Evolutionary conservation across 2,329 filamentous ascomycete genomes (phyloP), one percentile per base, ranked within the genome.

Genomic region (Fusarium sp.): DNA sequence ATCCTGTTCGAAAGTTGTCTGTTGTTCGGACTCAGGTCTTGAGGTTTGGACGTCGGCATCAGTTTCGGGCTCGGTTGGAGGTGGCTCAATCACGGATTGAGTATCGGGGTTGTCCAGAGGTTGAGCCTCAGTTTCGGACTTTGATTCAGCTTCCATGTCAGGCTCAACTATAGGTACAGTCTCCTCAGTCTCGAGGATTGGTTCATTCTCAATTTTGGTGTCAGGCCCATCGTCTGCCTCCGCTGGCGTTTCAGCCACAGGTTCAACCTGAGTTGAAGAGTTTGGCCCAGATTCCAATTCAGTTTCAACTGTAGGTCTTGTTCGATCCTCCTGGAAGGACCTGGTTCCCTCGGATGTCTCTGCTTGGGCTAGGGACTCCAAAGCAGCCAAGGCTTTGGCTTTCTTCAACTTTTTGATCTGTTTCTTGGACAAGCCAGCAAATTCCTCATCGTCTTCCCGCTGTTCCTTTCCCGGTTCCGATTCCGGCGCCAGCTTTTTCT

Each of bases 81-180:
- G 46, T 50, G 27, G 48, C 51, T 63, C 63, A 42, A 57, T 49
- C 49, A 53, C 36, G 53, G 47, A 43, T 61, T 56, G 54, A 47
- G 21, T 50, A 54, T 55, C 50, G 48, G 44, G 42, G 42, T 55
- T 50, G 53, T 54, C 57, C 53, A 57, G 37, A 61, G 57, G 51
- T 66, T 67, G 66, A 49, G 53, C 67, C 50, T 68, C 64, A 59
- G 61, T 57, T 66, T 69, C 56, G 50, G 53, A 61, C 63, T 70
- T 66, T 46, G 68, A 59, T 69, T 70, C 68, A 70, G 49, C 65
- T 69, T 67, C 66, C 68, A 65, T 65, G 52, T 69, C 59, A 64
- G 62, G 63, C 57, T 69, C 65, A 66, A 67, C 47, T 68, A 67
- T 61, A 65, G 56, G 63, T 57, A 73, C 69, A 58, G 55, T 61